These are phyloP conservation scores for Erigeron philadelphicus DNA, from an alignment of 140 eudicot species.

Conservation along the genomic window DNA sequence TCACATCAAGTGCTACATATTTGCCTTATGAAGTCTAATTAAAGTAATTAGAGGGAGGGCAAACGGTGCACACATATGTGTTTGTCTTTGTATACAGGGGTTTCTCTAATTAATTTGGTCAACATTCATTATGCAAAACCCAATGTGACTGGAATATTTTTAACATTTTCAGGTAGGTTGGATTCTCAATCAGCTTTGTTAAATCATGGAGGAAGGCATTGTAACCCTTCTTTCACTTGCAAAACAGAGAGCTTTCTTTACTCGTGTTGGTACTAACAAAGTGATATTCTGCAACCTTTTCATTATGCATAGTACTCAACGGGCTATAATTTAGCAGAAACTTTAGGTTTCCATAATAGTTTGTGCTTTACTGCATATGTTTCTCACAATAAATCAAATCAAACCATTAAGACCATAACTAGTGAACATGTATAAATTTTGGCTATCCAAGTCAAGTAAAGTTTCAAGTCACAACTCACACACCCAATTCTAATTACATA, in stretches of 20 bases:
- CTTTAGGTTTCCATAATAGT: neutral
- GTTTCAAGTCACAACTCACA: neutral
- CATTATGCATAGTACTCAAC: neutral
- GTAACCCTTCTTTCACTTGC: neutral
- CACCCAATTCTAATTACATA: conserved; percentile 13
- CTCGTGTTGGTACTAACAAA: neutral
- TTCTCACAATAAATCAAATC: conserved; percentile 5
- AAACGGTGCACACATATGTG: conserved; percentile 2
- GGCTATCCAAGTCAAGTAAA: neutral
- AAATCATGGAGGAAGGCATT: neutral
- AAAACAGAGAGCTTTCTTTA: neutral
- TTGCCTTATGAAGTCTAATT: too few relatives aligned
- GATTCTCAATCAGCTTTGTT: neutral
- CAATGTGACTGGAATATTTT: neutral
- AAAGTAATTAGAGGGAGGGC: neutral
- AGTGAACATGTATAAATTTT: neutral
- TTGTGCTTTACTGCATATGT: neutral
- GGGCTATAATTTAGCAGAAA: neutral
- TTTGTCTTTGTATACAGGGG: neutral
- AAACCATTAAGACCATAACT: conserved; percentile 2
- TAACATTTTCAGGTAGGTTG: neutral
- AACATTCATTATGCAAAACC: neutral
- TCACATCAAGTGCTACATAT: too few relatives aligned
- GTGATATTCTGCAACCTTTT: neutral
- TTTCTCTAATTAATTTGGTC: neutral